Evolutionary conservation across 345 rosid genomes (phyloP).

Genomic region (Salix arbutifolia): DNA sequence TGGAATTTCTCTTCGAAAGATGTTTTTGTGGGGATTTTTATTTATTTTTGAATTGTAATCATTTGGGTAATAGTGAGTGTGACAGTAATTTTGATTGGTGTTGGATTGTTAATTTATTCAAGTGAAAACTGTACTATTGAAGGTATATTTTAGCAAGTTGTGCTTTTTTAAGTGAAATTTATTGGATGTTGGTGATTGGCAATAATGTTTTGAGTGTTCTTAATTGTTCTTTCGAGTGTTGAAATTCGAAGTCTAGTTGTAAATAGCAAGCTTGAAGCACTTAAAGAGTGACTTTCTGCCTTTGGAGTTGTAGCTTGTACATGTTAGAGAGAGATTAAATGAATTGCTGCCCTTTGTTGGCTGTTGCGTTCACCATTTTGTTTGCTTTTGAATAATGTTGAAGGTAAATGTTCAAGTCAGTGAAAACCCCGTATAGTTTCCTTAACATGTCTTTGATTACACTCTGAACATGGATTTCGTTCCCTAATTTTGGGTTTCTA

Average conservation of each 20-base stretch:
- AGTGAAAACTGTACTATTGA: background rate
- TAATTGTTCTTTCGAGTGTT: background rate
- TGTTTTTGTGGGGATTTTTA: background rate
- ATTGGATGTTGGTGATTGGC: background rate
- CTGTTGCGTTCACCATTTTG: background rate
- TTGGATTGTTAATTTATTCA: background rate
- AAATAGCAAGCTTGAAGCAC: background rate
- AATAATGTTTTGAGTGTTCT: background rate
- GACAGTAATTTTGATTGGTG: background rate
- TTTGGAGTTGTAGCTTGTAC: background rate
- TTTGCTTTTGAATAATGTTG: background rate
- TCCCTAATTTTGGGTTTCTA: background rate
- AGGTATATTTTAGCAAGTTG: background rate
- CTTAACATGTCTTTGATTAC: background rate
- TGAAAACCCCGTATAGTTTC: background rate
- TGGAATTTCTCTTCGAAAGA: background rate
- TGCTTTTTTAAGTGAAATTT: background rate
- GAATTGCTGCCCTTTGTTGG: background rate
- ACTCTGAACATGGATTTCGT: background rate
- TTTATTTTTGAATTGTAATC: background rate
- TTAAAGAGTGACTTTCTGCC: background rate
- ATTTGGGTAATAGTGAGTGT: background rate
- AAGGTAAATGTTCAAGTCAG: background rate
- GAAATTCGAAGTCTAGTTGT: background rate
- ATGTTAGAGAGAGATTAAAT: background rate